Evolutionary conservation across 805 yeast species (phyloP), one percentile per base, ranked within the genome.

Genomic region (Yamadazyma phyllophila): DNA sequence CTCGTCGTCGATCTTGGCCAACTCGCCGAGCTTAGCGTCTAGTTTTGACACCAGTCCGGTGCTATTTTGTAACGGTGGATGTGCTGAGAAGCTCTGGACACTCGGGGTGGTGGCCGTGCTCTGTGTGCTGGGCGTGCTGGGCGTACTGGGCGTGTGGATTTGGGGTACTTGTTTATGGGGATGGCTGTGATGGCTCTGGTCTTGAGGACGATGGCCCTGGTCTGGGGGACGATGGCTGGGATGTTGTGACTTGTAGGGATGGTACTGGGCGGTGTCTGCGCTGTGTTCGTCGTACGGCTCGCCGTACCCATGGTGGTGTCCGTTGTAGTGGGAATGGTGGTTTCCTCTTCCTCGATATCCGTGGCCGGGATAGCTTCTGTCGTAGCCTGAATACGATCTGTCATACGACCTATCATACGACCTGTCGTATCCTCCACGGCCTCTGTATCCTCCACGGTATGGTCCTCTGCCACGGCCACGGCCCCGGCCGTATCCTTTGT

Each of bases 381-480:
- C 39, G 17, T 47, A 46, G 36, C 60, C 60, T 10, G 60, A 26
- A n/a, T n/a, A n/a, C n/a, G n/a, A n/a, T n/a, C n/a, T n/a, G 50
- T 26, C 43, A 16, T 39, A 27, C 13, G 12, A 29, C 7, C 55
- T 52, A 8, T 56, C 51, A 39, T 50, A 49, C 10, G 44, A 45
- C 36, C 48, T 35, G 17, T 53, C 55, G 42, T 56, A 43, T 17
- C 61, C 60, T 27, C 64, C 51, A 45, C 20, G 40, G 17, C 62
- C 48, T 13, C 48, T 34, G 29, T 49, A 31, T 15, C 51, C 46
- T 30, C 56, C 58, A 44, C 61, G 41, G 35, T 57, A 52, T 8
- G 51, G 47, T 26, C 56, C 60, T 39, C 59, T 48, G 35, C 51
- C 45, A 17, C 37, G 24, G 16, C 47, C 44, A 5, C 47, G 31